Conservation (phyloP, 2,329 filamentous ascomycete genomes). For the Ceratocystis papillata region DNA sequence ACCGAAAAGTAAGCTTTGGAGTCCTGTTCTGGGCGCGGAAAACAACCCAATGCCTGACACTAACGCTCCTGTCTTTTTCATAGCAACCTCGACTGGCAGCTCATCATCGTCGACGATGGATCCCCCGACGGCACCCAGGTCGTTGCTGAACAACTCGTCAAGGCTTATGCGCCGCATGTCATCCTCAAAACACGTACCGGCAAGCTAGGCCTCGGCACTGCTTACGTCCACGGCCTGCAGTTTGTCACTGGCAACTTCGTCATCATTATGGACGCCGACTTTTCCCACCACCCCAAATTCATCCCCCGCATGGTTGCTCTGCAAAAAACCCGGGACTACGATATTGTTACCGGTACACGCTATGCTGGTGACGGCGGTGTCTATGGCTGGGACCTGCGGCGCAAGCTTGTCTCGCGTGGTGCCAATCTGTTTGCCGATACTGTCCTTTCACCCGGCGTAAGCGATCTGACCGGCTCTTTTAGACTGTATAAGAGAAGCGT, state of each 20-base stretch:
- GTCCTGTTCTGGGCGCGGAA: background rate
- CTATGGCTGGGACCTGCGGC: constrained; percentile 92
- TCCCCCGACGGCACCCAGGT: constrained; percentile 91
- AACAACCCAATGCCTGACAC: background rate
- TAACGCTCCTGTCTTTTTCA: background rate
- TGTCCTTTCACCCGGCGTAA: constrained; percentile 82
- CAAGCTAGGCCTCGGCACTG: constrained; percentile 93
- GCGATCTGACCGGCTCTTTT: constrained; percentile 90
- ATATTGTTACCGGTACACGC: constrained; percentile 92
- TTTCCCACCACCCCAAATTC: constrained; percentile 98
- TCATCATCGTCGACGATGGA: constrained; percentile 96
- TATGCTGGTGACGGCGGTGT: constrained; percentile 86
- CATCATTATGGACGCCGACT: constrained; percentile 99
- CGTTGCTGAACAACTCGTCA: constrained; percentile 80
- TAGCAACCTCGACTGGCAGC: constrained; percentile 89
- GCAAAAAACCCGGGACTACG: constrained; percentile 68
- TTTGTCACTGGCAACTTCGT: constrained; percentile 88
- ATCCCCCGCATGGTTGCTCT: constrained; percentile 84
- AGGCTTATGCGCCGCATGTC: constrained; percentile 70
- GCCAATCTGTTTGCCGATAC: constrained; percentile 96
- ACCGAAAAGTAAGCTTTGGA: constrained; percentile 58
- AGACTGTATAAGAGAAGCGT: constrained; percentile 86
- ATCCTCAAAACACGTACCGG: constrained; percentile 78
- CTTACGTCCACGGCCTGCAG: constrained; percentile 88
- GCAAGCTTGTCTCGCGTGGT: constrained; percentile 71